These are phyloP conservation scores for Pyricularia pennisetigena DNA, from an alignment of 2,329 filamentous ascomycete species.

Conservation along the genomic window DNA sequence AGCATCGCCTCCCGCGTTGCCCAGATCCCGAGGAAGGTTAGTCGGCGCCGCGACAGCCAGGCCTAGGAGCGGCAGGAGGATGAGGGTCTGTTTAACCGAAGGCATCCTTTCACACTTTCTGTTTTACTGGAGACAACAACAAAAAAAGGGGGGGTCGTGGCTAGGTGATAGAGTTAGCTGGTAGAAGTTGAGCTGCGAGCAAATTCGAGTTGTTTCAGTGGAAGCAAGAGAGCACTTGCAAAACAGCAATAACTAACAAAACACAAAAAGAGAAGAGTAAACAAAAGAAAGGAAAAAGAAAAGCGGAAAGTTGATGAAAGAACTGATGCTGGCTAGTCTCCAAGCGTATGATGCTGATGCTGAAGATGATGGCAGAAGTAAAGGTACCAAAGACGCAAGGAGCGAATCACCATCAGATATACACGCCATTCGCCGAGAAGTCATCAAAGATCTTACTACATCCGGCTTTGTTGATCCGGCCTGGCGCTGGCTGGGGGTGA, in stretches of 20 bases:
- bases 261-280: background rate
- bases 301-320: background rate
- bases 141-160: background rate
- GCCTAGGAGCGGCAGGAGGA: background rate
- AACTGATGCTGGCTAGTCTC: background rate
- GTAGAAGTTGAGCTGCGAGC: background rate
- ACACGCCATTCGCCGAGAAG: background rate
- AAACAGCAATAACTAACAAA: background rate
- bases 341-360: background rate
- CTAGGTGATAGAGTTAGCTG: background rate
- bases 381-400: background rate
- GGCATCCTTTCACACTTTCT: constrained; percentile 4
- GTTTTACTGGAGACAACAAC: too few relatives aligned
- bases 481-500: background rate
- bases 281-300: background rate
- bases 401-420: background rate
- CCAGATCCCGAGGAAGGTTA: background rate
- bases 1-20: background rate
- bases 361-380: background rate
- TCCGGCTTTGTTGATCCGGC: background rate
- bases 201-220: background rate
- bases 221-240: background rate
- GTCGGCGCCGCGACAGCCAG: background rate
- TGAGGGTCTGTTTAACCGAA: background rate
- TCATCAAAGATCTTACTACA: background rate